Evolutionary conservation across 2,329 filamentous ascomycete genomes (phyloP).

Genomic region (Aciculosporium take): DNA sequence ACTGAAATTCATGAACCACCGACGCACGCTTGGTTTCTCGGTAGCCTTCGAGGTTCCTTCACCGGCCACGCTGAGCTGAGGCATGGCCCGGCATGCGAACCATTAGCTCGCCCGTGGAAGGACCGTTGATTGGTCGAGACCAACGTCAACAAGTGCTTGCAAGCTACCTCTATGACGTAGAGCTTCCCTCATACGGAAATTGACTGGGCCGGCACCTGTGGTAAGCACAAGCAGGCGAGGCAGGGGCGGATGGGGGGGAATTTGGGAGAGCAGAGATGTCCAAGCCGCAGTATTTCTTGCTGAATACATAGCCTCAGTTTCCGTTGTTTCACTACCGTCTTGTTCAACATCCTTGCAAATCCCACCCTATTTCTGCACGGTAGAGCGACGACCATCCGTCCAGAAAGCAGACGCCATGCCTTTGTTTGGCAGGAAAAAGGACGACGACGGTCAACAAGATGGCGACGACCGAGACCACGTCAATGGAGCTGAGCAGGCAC

Average conservation of each 20-base stretch:
- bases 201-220: neutral
- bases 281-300: neutral
- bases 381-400: neutral
- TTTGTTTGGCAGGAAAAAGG: conserved; percentile 17
- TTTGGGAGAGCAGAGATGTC: neutral
- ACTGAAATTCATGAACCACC: no score
- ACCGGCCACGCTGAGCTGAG: no score
- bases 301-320: neutral
- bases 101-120: neutral
- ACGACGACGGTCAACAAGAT: conserved; percentile 10
- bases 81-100: neutral
- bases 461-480: conserved; percentile 7
- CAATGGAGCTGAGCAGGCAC: conserved; percentile 15
- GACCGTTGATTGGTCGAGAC: neutral
- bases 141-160: neutral
- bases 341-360: neutral
- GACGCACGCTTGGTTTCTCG: no score
- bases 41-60: no score
- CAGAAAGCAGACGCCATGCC: conserved; percentile 15
- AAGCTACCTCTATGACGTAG: conserved; percentile 7
- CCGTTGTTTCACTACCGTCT: neutral
- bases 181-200: conserved; percentile 1
- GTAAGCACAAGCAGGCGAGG: neutral
- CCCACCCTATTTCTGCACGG: neutral
- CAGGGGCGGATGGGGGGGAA: neutral